Evolutionary conservation across 371 early-diverging fungal species (phyloP).

Genomic region (Mucor piriformis): DNA sequence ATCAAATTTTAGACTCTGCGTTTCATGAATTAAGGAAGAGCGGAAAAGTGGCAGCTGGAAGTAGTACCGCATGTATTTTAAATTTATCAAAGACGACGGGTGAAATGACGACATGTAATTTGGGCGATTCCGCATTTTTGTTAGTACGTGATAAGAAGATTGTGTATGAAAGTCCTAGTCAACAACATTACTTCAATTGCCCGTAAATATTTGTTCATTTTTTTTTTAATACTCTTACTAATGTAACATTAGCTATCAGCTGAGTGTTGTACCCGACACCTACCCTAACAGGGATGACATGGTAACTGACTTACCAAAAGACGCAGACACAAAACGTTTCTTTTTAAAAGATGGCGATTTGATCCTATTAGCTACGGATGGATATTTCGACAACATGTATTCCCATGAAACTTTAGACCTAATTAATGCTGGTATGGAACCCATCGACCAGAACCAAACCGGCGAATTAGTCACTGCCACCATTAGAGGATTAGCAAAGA

Average conservation of each 20-base stretch:
- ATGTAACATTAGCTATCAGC: constrained; percentile 55
- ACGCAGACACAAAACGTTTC: constrained; percentile 61
- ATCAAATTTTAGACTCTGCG: constrained; percentile 62
- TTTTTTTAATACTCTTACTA: neutral
- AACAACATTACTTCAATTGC: constrained; percentile 75
- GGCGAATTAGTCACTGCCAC: constrained; percentile 50
- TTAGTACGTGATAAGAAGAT: constrained; percentile 62
- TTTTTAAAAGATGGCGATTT: constrained; percentile 70
- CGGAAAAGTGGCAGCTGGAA: constrained; percentile 68
- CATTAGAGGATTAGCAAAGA: constrained; percentile 57
- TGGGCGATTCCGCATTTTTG: constrained; percentile 70
- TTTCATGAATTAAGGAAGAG: constrained; percentile 58
- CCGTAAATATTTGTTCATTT: constrained; percentile 44
- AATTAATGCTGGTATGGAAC: constrained; percentile 49
- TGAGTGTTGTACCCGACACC: constrained; percentile 63
- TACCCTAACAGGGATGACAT: constrained; percentile 58
- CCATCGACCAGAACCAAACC: constrained; percentile 22
- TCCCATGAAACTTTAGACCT: constrained; percentile 60
- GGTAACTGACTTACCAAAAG: constrained; percentile 67
- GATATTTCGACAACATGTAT: constrained; percentile 74
- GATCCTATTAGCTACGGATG: constrained; percentile 71
- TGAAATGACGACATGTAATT: constrained; percentile 61
- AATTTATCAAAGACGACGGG: constrained; percentile 66
- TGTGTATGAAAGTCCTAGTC: constrained; percentile 67
- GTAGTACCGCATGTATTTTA: constrained; percentile 71